These are phyloP conservation scores for Coniferiporia sulphurascens DNA, from an alignment of 1,284 basidiomycete genomes.

Conservation along the genomic window DNA sequence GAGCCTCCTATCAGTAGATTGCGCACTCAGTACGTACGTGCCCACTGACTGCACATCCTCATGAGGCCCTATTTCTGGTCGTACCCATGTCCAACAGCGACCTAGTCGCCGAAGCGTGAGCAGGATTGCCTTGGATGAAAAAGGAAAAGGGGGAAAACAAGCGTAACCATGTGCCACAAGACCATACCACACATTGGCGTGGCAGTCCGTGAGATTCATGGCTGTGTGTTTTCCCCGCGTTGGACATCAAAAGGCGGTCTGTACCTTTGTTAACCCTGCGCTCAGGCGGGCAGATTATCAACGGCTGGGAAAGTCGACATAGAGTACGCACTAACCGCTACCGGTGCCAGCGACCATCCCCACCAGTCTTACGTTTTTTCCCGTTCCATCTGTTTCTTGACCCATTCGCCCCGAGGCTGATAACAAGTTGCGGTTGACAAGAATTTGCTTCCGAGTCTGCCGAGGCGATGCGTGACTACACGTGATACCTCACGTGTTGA, in stretches of 20 bases:
- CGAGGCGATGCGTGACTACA: too few relatives aligned
- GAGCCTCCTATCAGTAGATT: too few relatives aligned
- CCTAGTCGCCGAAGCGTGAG: constrained; percentile 33
- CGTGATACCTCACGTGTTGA: too few relatives aligned
- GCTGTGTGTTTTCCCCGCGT: background rate
- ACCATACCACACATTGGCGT: background rate
- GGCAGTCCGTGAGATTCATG: background rate
- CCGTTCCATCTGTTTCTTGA: constrained; percentile 17
- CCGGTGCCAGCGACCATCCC: constrained; percentile 60
- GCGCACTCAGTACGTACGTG: too few relatives aligned
- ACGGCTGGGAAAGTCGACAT: background rate
- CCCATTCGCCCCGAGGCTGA: constrained; percentile 1
- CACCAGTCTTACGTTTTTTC: constrained; percentile 44
- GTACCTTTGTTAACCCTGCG: constrained; percentile 57
- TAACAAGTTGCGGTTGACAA: background rate
- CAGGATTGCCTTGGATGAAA: constrained; percentile 13
- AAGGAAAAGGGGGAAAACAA: background rate
- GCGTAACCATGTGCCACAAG: background rate
- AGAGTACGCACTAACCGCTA: constrained; percentile 40
- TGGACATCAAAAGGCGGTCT: background rate
- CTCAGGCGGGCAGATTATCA: background rate
- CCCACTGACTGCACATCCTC: background rate
- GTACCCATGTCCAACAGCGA: constrained; percentile 65
- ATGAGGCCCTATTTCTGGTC: constrained; percentile 18
- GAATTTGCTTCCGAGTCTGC: too few relatives aligned